Conservation (phyloP, 495 filamentous ascomycete genomes). For the Glonium stellatum region DNA sequence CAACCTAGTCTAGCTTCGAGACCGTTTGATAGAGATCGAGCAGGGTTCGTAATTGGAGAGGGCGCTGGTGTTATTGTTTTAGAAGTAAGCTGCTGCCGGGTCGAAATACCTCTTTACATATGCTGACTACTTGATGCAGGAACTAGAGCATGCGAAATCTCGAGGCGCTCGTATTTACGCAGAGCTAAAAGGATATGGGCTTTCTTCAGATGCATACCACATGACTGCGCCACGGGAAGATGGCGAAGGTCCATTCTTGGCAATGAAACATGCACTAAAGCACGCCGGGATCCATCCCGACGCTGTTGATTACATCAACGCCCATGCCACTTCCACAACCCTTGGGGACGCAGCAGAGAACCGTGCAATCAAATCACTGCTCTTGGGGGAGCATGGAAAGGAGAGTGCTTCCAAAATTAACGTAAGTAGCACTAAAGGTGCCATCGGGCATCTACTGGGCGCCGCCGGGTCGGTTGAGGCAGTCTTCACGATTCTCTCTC, state of each 20-base stretch:
- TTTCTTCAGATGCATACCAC: slow-evolving; percentile 81
- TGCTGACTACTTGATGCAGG: slow-evolving; percentile 38
- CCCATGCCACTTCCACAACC: slow-evolving; percentile 81
- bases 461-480: slow-evolving; percentile 87
- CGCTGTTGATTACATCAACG: slow-evolving; percentile 86
- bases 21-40: slow-evolving; percentile 76
- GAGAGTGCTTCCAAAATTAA: slow-evolving; percentile 59
- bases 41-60: slow-evolving; percentile 89
- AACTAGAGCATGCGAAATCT: slow-evolving; percentile 76
- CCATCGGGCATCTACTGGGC: slow-evolving; percentile 85
- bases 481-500: slow-evolving; percentile 70
- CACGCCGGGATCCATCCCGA: slow-evolving; percentile 61
- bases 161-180: slow-evolving; percentile 80
- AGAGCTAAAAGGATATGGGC: slow-evolving; percentile 81
- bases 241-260: slow-evolving; percentile 69
- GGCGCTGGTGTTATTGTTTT: slow-evolving; percentile 82
- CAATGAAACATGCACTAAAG: slow-evolving; percentile 78
- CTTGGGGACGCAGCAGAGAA: slow-evolving; percentile 89
- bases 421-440: slow-evolving; percentile 89
- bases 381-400: slow-evolving; percentile 66
- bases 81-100: slow-evolving; percentile 46
- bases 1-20: slow-evolving; percentile 66
- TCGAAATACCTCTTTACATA: background rate
- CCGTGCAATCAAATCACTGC: slow-evolving; percentile 66
- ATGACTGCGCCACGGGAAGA: slow-evolving; percentile 82